phyloP scores from a whole-genome alignment of 1,284 basidiomycete species.

The Rhodotorula sp. region DNA sequence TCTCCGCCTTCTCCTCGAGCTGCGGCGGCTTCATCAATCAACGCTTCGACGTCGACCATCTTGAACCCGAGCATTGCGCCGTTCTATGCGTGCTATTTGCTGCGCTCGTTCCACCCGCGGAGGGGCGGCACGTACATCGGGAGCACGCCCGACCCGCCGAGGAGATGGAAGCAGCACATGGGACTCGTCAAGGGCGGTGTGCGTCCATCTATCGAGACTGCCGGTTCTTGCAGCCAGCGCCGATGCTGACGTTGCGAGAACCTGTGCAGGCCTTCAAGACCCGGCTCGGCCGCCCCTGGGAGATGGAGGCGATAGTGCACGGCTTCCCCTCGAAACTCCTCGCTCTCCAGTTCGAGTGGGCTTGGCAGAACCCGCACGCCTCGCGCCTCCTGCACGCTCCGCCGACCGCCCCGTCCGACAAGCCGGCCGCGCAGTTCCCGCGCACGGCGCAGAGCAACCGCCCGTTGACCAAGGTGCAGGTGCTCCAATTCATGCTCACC shows the following conservation, averaged over 20 bases:
- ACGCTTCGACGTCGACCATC: slow-evolving; percentile 47
- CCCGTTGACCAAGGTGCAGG: slow-evolving; percentile 48
- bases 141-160: slow-evolving; percentile 66
- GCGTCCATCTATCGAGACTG: not conserved
- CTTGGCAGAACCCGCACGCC: slow-evolving; percentile 73
- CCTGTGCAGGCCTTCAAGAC: slow-evolving; percentile 65
- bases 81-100: slow-evolving; percentile 86
- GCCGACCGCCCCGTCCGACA: not conserved
- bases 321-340: slow-evolving; percentile 83
- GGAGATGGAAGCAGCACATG: slow-evolving; percentile 73
- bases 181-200: slow-evolving; percentile 58
- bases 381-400: slow-evolving; percentile 53
- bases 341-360: slow-evolving; percentile 83
- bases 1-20: not conserved
- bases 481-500: slow-evolving; percentile 43
- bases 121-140: slow-evolving; percentile 56
- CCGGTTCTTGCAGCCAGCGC: too few relatives aligned
- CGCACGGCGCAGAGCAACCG: slow-evolving; percentile 26
- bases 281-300: slow-evolving; percentile 71
- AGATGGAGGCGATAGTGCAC: slow-evolving; percentile 84
- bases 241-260: too few relatives aligned
- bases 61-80: slow-evolving; percentile 66
- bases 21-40: not conserved
- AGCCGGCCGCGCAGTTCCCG: slow-evolving; percentile 32
- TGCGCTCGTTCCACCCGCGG: slow-evolving; percentile 66